These are phyloP conservation scores for Teunomyces lycoperdinae DNA, from an alignment of 805 yeast genomes.

Conservation along the genomic window DNA sequence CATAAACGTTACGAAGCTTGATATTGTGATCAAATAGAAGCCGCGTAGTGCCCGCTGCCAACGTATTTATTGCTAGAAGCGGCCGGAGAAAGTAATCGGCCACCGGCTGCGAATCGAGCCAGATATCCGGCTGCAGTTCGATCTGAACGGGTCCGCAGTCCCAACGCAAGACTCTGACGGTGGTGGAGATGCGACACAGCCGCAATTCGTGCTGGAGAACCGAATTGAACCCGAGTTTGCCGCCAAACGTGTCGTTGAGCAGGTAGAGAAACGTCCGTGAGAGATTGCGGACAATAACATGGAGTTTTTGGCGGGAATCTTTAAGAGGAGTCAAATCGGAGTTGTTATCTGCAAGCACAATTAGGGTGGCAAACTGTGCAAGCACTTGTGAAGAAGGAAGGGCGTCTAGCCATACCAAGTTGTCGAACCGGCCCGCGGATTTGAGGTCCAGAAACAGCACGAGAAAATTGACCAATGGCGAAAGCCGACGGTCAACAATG, in stretches of 20 bases:
- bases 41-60: conserved; percentile 50
- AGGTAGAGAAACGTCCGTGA: conserved; percentile 30
- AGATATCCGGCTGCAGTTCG: conserved; percentile 32
- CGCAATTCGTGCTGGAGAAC: conserved; percentile 13
- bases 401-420: conserved; percentile 12
- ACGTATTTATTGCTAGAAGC: conserved; percentile 41
- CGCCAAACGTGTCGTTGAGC: conserved; percentile 22
- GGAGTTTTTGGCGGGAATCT: conserved; percentile 9
- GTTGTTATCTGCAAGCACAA: conserved; percentile 13
- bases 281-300: conserved; percentile 37
- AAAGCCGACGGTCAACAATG: conserved; percentile 45
- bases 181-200: conserved; percentile 28
- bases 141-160: conserved; percentile 38
- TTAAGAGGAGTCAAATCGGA: conserved; percentile 16
- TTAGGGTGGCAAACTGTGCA: conserved; percentile 15
- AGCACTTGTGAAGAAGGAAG: conserved; percentile 9
- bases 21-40: conserved; percentile 39
- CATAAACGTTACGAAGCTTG: conserved; percentile 52
- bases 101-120: background rate
- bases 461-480: conserved; percentile 50
- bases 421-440: conserved; percentile 44
- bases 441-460: conserved; percentile 55
- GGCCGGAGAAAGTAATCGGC: conserved; percentile 45
- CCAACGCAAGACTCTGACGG: conserved; percentile 49
- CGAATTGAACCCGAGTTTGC: conserved; percentile 8